Evolutionary conservation across 2,329 filamentous ascomycete genomes (phyloP).

Genomic region (Exophiala alcalophila): DNA sequence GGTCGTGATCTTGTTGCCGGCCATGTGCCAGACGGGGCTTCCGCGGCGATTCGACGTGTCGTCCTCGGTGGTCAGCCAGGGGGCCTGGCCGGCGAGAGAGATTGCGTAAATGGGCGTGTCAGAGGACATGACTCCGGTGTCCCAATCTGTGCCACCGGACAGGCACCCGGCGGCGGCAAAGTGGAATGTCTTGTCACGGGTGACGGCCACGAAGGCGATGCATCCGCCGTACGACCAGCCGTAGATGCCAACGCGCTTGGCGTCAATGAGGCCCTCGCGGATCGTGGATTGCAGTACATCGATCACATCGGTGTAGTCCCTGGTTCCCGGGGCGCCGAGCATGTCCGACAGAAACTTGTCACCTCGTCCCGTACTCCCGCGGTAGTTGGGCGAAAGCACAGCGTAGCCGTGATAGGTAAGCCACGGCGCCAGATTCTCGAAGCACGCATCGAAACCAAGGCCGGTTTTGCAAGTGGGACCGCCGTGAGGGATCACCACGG

Average conservation of each 20-base stretch:
- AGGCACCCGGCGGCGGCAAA: conserved; percentile 22
- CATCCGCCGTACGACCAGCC: conserved; percentile 24
- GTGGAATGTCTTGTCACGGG: conserved; percentile 10
- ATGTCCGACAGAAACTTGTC: conserved; percentile 19
- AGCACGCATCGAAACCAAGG: conserved; percentile 21
- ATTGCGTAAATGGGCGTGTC: conserved; percentile 17
- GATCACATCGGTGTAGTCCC: conserved; percentile 24
- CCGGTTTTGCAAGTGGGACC: conserved; percentile 22
- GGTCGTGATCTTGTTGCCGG: conserved; percentile 10
- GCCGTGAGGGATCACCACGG: conserved; percentile 25
- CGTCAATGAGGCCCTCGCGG: conserved; percentile 19
- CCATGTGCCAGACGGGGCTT: conserved; percentile 24
- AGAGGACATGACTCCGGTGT: conserved; percentile 21
- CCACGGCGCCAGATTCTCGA: conserved; percentile 20
- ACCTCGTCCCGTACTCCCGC: conserved; percentile 26
- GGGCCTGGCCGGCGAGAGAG: conserved; percentile 16
- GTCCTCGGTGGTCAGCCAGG: conserved; percentile 18
- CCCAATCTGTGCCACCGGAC: conserved; percentile 21
- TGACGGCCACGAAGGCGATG: conserved; percentile 19
- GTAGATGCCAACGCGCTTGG: conserved; percentile 15
- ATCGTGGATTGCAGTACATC: conserved; percentile 21
- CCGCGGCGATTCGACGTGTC: conserved; percentile 8
- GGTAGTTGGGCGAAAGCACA: conserved; percentile 27
- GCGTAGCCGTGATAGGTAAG: conserved; percentile 23
- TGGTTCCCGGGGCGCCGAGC: conserved; percentile 17